phyloP scores from a whole-genome alignment of 306 rosid genomes.

The Geum urbanum region DNA sequence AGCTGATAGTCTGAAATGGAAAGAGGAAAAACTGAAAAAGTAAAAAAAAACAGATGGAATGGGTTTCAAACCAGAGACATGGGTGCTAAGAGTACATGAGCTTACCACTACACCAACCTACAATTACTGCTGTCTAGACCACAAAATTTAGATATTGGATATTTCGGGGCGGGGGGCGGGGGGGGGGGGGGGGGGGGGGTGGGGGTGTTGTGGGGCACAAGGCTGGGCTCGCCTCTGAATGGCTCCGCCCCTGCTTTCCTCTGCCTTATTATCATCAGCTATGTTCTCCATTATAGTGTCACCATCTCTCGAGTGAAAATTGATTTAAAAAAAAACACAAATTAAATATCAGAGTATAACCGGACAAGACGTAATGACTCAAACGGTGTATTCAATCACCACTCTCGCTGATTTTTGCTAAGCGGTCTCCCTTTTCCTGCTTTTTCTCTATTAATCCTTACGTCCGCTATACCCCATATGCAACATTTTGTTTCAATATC shows the following conservation, averaged over 20 bases:
- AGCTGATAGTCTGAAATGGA: too few species aligned
- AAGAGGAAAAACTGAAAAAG: too few species aligned
- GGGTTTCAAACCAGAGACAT: too few species aligned
- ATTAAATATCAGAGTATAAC: constrained; percentile 60
- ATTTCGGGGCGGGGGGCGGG: too few species aligned
- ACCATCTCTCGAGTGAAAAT: not conserved
- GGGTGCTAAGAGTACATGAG: too few species aligned
- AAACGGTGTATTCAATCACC: constrained; percentile 72
- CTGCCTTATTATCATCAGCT: not conserved
- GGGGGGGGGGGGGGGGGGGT: too few species aligned
- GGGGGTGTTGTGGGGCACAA: too few species aligned
- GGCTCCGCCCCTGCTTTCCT: not conserved
- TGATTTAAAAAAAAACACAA: constrained; percentile 5
- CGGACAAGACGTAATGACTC: constrained; percentile 67
- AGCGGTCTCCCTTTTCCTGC: constrained; percentile 96
- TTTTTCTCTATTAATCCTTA: constrained; percentile 71
- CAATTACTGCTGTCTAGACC: too few species aligned
- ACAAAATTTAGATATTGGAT: too few species aligned
- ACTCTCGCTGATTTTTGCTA: constrained; percentile 80
- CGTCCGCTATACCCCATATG: constrained; percentile 84
- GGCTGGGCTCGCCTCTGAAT: too few species aligned
- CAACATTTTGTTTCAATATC: constrained; percentile 71
- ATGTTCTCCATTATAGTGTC: not conserved
- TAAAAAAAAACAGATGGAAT: too few species aligned
- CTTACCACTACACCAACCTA: too few species aligned